Conservation (phyloP, 768 basidiomycete genomes). For the Dentipellis sp. region DNA sequence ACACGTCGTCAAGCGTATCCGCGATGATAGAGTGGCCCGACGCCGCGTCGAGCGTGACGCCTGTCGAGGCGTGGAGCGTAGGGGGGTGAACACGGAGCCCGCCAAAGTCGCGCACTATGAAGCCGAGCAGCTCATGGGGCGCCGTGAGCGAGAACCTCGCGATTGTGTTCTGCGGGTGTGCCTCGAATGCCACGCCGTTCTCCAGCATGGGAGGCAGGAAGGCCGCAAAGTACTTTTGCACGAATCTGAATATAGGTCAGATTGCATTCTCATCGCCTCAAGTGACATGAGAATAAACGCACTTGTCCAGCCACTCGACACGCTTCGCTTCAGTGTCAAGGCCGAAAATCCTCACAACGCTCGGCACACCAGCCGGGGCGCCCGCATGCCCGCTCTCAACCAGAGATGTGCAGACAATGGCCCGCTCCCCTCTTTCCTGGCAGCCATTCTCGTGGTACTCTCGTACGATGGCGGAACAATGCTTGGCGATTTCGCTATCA, state of each 20-base stretch:
- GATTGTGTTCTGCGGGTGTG: slow-evolving; percentile 51
- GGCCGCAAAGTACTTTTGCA: slow-evolving; percentile 40
- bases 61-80: slow-evolving; percentile 40
- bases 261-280: too few species aligned
- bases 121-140: slow-evolving; percentile 40
- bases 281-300: slow-evolving; percentile 5
- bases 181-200: slow-evolving; percentile 52
- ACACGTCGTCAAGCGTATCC: slow-evolving; percentile 42
- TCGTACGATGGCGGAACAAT: slow-evolving; percentile 43
- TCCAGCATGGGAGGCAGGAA: slow-evolving; percentile 44
- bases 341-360: slow-evolving; percentile 40
- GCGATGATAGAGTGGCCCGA: slow-evolving; percentile 32
- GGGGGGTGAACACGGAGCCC: slow-evolving; percentile 44
- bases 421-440: slow-evolving; percentile 37
- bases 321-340: slow-evolving; percentile 43
- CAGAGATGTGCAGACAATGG: slow-evolving; percentile 49
- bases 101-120: slow-evolving; percentile 51
- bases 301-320: slow-evolving; percentile 42
- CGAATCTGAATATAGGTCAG: slow-evolving; percentile 26
- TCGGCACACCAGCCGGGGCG: slow-evolving; percentile 33
- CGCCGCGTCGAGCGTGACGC: slow-evolving; percentile 39
- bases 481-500: slow-evolving; percentile 42
- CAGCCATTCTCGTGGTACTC: slow-evolving; percentile 31
- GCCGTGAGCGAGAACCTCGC: slow-evolving; percentile 39
- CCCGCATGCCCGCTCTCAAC: slow-evolving; percentile 46